Percentiles rank a stretch among this genome's conserved stretches.
These are phyloP conservation scores for Leersia perrieri DNA, from an alignment of 176 grass and related monocot species.

Conservation along the genomic window DNA sequence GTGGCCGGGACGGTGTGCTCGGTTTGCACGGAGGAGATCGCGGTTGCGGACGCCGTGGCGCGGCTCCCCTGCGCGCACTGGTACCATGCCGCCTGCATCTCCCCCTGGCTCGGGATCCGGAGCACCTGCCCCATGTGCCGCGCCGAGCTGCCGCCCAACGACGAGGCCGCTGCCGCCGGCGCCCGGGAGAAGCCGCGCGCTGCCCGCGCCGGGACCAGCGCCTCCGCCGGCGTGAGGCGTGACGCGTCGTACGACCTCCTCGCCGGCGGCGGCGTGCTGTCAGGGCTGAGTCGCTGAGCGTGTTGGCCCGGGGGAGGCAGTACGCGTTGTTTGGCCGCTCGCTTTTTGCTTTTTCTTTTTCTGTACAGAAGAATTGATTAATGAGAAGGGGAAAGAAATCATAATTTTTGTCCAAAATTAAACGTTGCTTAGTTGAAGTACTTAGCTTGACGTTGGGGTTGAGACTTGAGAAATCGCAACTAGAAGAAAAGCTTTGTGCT, in stretches of 20 bases:
- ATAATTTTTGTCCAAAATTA: too few relatives aligned
- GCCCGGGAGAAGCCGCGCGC: background rate
- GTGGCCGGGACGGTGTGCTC: conserved; percentile 44
- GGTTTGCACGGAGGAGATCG: conserved; percentile 55
- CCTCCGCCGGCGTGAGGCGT: background rate
- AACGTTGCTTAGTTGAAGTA: too few relatives aligned
- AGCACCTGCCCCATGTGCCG: conserved; percentile 53
- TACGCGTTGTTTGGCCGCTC: background rate
- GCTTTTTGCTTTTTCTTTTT: too few relatives aligned
- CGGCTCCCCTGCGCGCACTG: conserved; percentile 51
- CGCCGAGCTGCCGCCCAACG: conserved; percentile 43
- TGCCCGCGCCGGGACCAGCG: background rate
- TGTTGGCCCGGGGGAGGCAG: background rate
- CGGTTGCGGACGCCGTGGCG: conserved; percentile 26
- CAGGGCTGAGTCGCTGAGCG: conserved; percentile 21
- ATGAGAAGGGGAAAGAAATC: too few relatives aligned
- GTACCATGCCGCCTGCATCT: conserved; percentile 52
- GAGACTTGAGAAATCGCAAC: too few relatives aligned
- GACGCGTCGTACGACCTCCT: conserved; percentile 11
- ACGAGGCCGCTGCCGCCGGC: background rate
- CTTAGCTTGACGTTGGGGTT: too few relatives aligned
- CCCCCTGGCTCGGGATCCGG: conserved; percentile 48
- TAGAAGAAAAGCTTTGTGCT: background rate
- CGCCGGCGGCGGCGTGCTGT: conserved; percentile 26
- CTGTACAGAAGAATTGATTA: conserved; percentile 17